Evolutionary conservation across 2,329 filamentous ascomycete species (phyloP), one percentile per base, ranked within the genome.

Genomic region (Hypocreales sp.): DNA sequence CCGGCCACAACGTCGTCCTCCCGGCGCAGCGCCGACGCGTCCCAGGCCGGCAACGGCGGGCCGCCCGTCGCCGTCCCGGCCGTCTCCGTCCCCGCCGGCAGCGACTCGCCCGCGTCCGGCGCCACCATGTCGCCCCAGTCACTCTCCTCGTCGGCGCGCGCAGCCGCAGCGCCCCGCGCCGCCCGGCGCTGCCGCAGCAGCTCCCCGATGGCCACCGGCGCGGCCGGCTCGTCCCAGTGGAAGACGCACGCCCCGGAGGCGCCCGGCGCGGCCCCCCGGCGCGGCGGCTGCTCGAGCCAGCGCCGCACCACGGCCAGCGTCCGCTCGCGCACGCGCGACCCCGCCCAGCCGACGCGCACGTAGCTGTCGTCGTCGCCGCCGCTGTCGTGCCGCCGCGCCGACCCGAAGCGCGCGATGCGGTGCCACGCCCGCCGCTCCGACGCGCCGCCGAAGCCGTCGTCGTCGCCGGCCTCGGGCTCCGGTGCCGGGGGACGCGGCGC

Each of bases 391-490:
- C 64, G 65, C 5, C 68, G 57, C 37, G 63, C 58, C 1, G 71
- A 70, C 3, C 70, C 72, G 30, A 59, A 60, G 5, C 72, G 61
- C 7, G 72, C 74, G 12, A 77, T 48, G 13, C 70, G 67, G 36
- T 77, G 75, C 73, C 73, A 79, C 7, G 60, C 58, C 39, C 69
- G 74, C 26, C 73, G 67, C 45, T 77, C 62, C 3, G 64, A 62
- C 4, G 64, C 60, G 3, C 58, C 55, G 5, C 53, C 51, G 33
- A 73, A 73, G 16, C 54, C 64, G 41, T 74, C 67, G 17, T 45
- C 46, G 12, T 67, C 53, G 24, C 64, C 44, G 17, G 53, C 46
- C 17, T 68, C 64, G 1, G 64, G 47, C 22, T 49, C 50, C 2
- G 50, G 40, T 1, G 55, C 42, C 2, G 40, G 35, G 14, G 45